Evolutionary conservation across 2,329 filamentous ascomycete genomes (phyloP), one percentile per base, ranked within the genome.

Genomic region (Hymenoscyphus albidus): DNA sequence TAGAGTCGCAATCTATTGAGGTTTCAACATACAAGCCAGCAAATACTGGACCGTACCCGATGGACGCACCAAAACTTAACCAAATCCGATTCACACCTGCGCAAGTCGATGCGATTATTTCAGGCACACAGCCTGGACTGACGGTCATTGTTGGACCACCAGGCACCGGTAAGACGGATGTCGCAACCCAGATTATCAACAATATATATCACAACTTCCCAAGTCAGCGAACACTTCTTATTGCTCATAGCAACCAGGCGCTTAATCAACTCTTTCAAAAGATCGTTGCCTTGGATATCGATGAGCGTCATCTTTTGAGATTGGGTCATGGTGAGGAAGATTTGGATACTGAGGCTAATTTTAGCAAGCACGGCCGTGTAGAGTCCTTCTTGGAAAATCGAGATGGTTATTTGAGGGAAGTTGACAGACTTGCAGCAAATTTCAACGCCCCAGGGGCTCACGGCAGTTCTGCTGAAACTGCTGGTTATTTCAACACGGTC

Each of bases 131-230:
- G 73, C 94, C 95, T 42, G 95, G 96, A 22, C 82, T 99, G 61
- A 97, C 94, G 0, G 86, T 99, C 58, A 90, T 99, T 70, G 92
- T 99, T 67, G 95, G 95, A 0, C 95, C 95, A 62, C 95, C 95
- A 7, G 95, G 95, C 62, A 99, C 95, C 6, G 95, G 96, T 68
- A 99, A 99, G 81, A 99, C 95, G n/a, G 95, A 99, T 77, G 95
- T 99, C 62, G 93, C 93, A 58, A 97, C 94, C 4, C 95, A 99
- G 77, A 96, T 98, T 75, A 99, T 99, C 79, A 97, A 92, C 80
- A 97, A 98, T 76, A 90, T 99, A 71, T 99, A 99, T 75, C 94
- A 98, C 80, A 97, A 98, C 78, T 99, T 97, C 75, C 93, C 95
- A 7, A 83, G 89, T 68, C 93, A 99, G 77, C 90, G 92, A 71